These are phyloP conservation scores for Cinnamomum micranthum DNA, from an alignment of 164 flowering plant species.

Conservation along the genomic window DNA sequence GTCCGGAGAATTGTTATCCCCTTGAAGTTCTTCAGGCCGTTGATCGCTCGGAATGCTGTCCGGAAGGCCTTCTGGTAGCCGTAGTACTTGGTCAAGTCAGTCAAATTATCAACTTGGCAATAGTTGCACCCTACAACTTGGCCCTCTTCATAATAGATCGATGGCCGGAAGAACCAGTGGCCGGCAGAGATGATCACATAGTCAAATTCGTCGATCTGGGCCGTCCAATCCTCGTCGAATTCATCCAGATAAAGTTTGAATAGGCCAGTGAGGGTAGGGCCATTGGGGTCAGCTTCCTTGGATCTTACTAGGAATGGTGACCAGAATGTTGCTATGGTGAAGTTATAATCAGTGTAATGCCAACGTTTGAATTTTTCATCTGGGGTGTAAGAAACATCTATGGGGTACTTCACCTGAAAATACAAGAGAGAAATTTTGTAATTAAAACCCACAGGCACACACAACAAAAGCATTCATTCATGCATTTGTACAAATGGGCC, in stretches of 20 bases:
- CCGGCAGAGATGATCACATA: constrained; percentile 58
- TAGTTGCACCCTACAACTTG: constrained; percentile 44
- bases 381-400: constrained; percentile 20
- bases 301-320: constrained; percentile 48
- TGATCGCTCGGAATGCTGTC: constrained; percentile 51
- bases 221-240: constrained; percentile 29
- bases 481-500: too few species aligned
- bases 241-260: constrained; percentile 43
- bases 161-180: constrained; percentile 58
- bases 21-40: constrained; percentile 29
- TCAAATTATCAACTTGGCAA: constrained; percentile 37
- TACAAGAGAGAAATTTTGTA: neutral
- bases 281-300: constrained; percentile 35
- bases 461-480: too few species aligned
- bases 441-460: too few species aligned
- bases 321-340: constrained; percentile 58
- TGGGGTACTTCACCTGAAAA: constrained; percentile 46
- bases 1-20: constrained; percentile 50
- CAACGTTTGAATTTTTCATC: constrained; percentile 27
- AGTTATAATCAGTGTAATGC: constrained; percentile 40
- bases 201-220: constrained; percentile 43
- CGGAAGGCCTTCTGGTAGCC: constrained; percentile 48
- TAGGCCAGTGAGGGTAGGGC: constrained; percentile 16
- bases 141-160: constrained; percentile 37
- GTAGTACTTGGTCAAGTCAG: constrained; percentile 36